phyloP scores from a whole-genome alignment of 192 early-diverging fungal genomes.

The Paraglomus brasilianum region DNA sequence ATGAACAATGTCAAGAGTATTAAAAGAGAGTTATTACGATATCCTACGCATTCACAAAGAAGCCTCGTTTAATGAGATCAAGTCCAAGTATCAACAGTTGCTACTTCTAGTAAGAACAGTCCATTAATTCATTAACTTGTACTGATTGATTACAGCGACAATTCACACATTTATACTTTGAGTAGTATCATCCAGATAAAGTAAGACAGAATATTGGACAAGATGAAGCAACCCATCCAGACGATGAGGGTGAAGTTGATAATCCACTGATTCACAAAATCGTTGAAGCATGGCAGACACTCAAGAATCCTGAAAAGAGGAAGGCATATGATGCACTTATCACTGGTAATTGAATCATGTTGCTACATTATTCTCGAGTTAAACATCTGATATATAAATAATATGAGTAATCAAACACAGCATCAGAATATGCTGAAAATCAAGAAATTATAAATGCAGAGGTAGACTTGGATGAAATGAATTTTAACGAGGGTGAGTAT shows the following conservation, averaged over 20 bases:
- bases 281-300: conserved; percentile 56
- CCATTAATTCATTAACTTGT: neutral
- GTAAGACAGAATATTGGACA: neutral
- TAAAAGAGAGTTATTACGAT: conserved; percentile 48
- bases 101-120: conserved; percentile 46
- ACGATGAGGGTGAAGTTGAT: neutral
- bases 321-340: conserved; percentile 53
- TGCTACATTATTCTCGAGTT: neutral
- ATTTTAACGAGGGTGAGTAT: conserved; percentile 55
- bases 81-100: conserved; percentile 53
- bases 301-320: conserved; percentile 45
- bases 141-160: neutral
- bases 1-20: too few relatives aligned
- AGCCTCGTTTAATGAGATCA: conserved; percentile 49
- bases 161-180: neutral
- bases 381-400: neutral
- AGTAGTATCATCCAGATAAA: conserved; percentile 33
- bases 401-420: neutral
- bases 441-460: conserved; percentile 67
- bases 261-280: conserved; percentile 40
- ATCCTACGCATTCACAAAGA: conserved; percentile 49
- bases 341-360: conserved; percentile 34
- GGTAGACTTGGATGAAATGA: conserved; percentile 82
- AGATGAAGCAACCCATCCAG: neutral
- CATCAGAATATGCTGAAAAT: conserved; percentile 38